These are phyloP conservation scores for Populus ilicifolia DNA, from an alignment of 345 rosid species.

Conservation along the genomic window DNA sequence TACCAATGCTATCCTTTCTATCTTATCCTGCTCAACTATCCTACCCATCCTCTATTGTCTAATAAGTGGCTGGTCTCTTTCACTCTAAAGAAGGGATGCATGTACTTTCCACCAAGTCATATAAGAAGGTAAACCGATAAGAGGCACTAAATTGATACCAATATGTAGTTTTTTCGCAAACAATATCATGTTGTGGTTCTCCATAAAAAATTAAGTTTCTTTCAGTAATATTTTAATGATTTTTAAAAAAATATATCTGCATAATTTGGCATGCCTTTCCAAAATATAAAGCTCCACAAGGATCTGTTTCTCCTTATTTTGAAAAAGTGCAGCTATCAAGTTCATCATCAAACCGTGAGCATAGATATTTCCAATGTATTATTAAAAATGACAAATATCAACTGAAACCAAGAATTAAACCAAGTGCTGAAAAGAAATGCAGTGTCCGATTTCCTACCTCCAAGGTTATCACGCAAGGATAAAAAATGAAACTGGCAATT, in stretches of 20 bases:
- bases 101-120: neutral
- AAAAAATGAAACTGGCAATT: too few relatives aligned
- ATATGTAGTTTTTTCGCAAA: neutral
- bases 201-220: neutral
- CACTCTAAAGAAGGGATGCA: neutral
- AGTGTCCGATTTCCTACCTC: slow-evolving; percentile 49
- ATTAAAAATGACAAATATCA: neutral
- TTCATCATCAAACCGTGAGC: neutral
- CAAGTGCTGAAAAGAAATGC: slow-evolving; percentile 5
- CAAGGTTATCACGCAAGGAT: slow-evolving; percentile 26
- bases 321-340: neutral
- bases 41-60: neutral
- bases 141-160: neutral
- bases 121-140: neutral
- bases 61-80: neutral
- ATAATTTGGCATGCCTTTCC: neutral
- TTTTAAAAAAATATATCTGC: neutral
- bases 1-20: neutral
- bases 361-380: neutral
- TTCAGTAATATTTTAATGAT: neutral
- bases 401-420: neutral
- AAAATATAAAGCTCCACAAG: neutral
- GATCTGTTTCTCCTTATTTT: neutral
- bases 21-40: neutral
- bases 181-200: neutral